Percentiles rank a stretch among this genome's conserved stretches.
Conservation (phyloP, 192 early-diverging fungal species). For the Mortierella antarctica region DNA sequence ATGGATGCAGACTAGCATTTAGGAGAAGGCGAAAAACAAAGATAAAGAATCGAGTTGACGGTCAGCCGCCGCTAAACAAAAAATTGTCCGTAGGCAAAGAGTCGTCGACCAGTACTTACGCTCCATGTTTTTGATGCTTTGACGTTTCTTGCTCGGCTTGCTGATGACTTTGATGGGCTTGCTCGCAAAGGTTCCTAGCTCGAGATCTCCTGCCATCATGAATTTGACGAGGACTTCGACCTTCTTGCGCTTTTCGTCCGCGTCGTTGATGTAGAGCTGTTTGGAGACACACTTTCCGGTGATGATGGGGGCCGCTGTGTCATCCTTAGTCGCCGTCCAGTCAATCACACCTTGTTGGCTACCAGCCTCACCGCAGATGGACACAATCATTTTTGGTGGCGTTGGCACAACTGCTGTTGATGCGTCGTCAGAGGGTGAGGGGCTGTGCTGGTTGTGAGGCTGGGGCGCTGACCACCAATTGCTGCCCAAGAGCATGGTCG, state of each 20-base stretch:
- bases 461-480: constrained; percentile 71
- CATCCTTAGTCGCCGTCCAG: constrained; percentile 63
- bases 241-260: constrained; percentile 85
- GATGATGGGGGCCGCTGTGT: constrained; percentile 60
- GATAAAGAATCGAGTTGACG: background rate
- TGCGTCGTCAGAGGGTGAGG: constrained; percentile 12
- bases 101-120: constrained; percentile 40
- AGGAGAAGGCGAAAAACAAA: background rate
- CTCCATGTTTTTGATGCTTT: constrained; percentile 85
- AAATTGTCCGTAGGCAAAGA: background rate
- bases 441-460: background rate
- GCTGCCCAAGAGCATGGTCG: constrained; percentile 79
- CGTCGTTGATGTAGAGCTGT: constrained; percentile 87
- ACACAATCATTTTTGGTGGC: constrained; percentile 66
- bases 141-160: constrained; percentile 92
- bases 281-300: constrained; percentile 84
- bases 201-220: constrained; percentile 69
- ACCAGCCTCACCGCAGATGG: constrained; percentile 67
- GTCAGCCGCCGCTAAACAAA: background rate
- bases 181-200: constrained; percentile 77
- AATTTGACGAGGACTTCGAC: constrained; percentile 80
- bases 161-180: constrained; percentile 90
- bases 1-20: constrained; percentile 80
- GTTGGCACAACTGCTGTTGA: constrained; percentile 29
- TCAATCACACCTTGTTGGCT: constrained; percentile 65